Evolutionary conservation across 23 red algal species (phyloP), one percentile per base, ranked within the genome.

Genomic region (Agarophyton chilense): DNA sequence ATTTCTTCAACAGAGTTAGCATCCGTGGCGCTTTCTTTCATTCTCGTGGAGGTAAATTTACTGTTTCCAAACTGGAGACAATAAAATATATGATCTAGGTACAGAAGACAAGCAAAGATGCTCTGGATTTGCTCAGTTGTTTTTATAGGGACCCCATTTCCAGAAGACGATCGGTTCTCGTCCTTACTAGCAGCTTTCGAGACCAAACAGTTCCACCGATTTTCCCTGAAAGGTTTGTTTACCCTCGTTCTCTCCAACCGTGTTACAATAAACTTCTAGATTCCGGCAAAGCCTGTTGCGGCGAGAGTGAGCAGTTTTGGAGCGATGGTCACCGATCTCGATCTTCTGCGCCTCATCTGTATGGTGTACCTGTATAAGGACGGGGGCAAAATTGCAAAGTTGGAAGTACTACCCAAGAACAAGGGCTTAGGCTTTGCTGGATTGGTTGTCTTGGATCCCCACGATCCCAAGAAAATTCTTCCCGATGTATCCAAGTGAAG

Each of bases 1-100:
- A 92, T 53, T 92, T 92, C 56, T 92, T 92, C 77, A 61, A 82
- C 81, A 86, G 19, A 33, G 44, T n/a, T 18, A 78, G 84, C 18
- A 55, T 78, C 10, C 77, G 89, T 8, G 89, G 89, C 19, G 62
- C 71, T 40, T 33, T 77, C 14, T 92, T 92, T 31, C 47, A 53
- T 33, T 66, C 79, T 33, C 28, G 22, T 5, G 42, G 47, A 10
- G 38, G 70, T 1, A 42, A 83, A 32, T 92, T 92, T 52, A 32
- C 55, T 2, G 89, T 92, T 10, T 63, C 46, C 58, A 92, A 92
- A 38, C 81, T 58, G 22, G 81, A n/a, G n/a, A n/a, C n/a, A n/a
- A n/a, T n/a, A n/a, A n/a, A n/a, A n/a, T n/a, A n/a, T n/a, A n/a
- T n/a, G n/a, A n/a, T n/a, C n/a, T n/a, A n/a, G n/a, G n/a, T n/a